Conservation (phyloP, 805 yeast species). For the Ogataea corticis region DNA sequence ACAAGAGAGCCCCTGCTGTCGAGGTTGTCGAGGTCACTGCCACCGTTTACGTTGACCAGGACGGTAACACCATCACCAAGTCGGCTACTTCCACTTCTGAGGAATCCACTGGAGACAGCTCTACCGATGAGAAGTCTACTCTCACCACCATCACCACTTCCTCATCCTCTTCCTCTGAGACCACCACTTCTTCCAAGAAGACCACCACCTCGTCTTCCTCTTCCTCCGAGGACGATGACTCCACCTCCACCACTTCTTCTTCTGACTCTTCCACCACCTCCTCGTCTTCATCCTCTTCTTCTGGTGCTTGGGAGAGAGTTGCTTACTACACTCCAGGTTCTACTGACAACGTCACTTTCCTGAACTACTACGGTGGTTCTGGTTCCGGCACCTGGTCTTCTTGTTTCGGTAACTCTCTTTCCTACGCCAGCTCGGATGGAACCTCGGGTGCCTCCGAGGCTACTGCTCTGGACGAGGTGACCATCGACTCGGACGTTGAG, state of each 20-base stretch:
- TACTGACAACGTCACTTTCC: conserved; percentile 71
- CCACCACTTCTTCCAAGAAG: conserved; percentile 2
- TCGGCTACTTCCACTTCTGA: conserved; percentile 27
- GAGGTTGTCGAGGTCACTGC: conserved; percentile 73
- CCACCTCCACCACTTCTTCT: conserved; percentile 33
- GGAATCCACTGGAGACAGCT: conserved; percentile 13
- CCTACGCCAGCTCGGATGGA: conserved; percentile 81
- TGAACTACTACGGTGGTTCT: conserved; percentile 79
- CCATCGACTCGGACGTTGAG: conserved; percentile 74
- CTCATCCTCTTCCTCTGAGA: conserved; percentile 13
- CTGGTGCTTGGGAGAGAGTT: conserved; percentile 70
- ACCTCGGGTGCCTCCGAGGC: conserved; percentile 69
- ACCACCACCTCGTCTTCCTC: conserved; percentile 17
- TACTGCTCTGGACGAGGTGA: conserved; percentile 64
- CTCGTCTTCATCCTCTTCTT: conserved; percentile 26
- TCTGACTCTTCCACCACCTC: conserved; percentile 21
- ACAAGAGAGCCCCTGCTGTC: conserved; percentile 64
- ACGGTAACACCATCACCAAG: conserved; percentile 45
- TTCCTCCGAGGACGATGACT: background rate
- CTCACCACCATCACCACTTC: conserved; percentile 32
- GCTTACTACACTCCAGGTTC: conserved; percentile 69
- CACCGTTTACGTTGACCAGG: conserved; percentile 66
- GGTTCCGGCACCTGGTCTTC: conserved; percentile 89
- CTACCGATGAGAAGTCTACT: conserved; percentile 32
- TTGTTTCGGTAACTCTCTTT: conserved; percentile 88